Percentiles rank a stretch among this genome's conserved stretches.
Evolutionary conservation across 306 rosid genomes (phyloP).

Genomic region (Cucurbita ficifolia): DNA sequence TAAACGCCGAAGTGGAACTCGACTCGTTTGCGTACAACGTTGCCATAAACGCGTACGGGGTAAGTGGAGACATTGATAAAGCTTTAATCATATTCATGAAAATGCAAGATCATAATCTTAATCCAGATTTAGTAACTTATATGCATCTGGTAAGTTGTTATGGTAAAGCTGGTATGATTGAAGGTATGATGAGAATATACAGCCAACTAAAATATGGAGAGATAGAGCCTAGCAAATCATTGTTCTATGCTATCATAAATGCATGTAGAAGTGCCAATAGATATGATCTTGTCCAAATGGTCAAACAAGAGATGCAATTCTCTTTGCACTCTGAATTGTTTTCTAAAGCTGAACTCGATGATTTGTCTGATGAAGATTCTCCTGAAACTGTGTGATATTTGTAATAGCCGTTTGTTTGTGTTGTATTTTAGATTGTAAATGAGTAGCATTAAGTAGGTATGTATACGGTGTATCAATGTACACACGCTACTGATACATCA

Average conservation of each 20-base stretch:
- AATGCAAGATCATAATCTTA: constrained; percentile 54
- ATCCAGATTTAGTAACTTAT: constrained; percentile 57
- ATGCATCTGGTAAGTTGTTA: constrained; percentile 55
- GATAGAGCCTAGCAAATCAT: constrained; percentile 37
- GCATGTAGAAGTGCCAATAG: constrained; percentile 51
- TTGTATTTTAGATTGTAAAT: not conserved
- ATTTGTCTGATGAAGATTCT: constrained; percentile 16
- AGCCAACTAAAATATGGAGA: constrained; percentile 49
- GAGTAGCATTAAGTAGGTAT: not conserved
- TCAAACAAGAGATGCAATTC: constrained; percentile 43
- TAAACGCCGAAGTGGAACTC: constrained; percentile 40
- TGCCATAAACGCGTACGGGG: constrained; percentile 55
- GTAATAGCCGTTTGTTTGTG: not conserved
- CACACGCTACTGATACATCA: not conserved
- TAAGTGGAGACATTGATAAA: constrained; percentile 44
- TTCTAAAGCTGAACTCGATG: constrained; percentile 17
- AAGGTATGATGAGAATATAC: constrained; percentile 67
- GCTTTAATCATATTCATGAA: constrained; percentile 65
- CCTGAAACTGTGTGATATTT: not conserved
- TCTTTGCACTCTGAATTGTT: constrained; percentile 12
- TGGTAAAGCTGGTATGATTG: constrained; percentile 76
- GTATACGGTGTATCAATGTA: not conserved
- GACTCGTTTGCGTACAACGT: constrained; percentile 48
- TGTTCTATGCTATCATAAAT: constrained; percentile 52
- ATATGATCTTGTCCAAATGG: constrained; percentile 46